These are phyloP conservation scores for Juglanconis oblonga DNA, from an alignment of 2,329 filamentous ascomycete species.

Conservation along the genomic window DNA sequence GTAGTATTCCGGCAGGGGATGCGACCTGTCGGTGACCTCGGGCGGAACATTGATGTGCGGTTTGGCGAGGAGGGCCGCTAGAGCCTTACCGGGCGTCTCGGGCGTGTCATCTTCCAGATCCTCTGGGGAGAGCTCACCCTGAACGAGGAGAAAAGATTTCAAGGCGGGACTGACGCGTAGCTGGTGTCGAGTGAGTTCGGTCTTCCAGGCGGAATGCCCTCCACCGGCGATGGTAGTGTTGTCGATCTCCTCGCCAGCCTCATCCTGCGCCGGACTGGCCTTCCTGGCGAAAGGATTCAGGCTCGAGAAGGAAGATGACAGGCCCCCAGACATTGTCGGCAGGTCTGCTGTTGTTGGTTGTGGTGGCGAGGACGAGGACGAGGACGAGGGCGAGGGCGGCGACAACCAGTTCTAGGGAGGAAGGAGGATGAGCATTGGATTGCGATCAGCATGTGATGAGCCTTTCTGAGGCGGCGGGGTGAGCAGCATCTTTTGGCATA, in stretches of 20 bases:
- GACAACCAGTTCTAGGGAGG: not conserved
- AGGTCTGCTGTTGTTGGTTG: not conserved
- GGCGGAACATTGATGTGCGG: constrained; percentile 56
- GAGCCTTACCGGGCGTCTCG: constrained; percentile 40
- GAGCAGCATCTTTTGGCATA: no score
- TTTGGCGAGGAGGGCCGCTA: constrained; percentile 52
- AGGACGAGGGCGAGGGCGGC: not conserved
- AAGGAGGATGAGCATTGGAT: no score
- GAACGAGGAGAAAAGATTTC: constrained; percentile 51
- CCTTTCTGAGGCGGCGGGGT: no score
- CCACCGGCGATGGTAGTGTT: constrained; percentile 53
- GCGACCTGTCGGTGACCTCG: constrained; percentile 52
- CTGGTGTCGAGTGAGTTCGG: constrained; percentile 46
- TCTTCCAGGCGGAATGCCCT: constrained; percentile 50
- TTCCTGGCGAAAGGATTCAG: constrained; percentile 37
- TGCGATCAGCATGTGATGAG: no score
- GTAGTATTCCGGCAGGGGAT: constrained; percentile 67
- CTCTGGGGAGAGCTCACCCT: constrained; percentile 45
- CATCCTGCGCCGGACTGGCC: constrained; percentile 38
- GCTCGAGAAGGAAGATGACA: constrained; percentile 26
- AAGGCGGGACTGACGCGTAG: constrained; percentile 59
- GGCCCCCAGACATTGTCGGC: constrained; percentile 3
- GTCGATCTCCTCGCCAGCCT: constrained; percentile 51
- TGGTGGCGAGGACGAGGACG: not conserved
- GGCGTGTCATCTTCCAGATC: constrained; percentile 45